Evolutionary conservation across 805 yeast genomes (phyloP), one percentile per base, ranked within the genome.

Genomic region (Cyberlindnera mycetangii): DNA sequence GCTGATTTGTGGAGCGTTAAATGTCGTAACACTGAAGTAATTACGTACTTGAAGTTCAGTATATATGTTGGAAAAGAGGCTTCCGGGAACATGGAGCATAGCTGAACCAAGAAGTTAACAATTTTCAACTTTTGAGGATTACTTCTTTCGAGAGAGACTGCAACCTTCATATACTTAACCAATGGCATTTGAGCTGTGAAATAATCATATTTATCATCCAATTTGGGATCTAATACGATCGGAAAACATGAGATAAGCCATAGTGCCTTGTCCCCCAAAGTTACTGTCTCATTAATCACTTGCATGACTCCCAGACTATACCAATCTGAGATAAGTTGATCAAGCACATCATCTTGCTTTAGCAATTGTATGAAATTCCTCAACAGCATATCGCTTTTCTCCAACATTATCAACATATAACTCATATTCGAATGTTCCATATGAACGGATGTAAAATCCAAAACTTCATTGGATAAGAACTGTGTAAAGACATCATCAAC

Each of bases 281-380:
- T 2, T 16, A 30, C n/a, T 3, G 50, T 33, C 12, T 42, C 16
- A 3, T 18, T 11, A 16, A 47, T 33, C 27, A 39, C 34, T 2
- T 32, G 8, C 8, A 32, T 4, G 6, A 52, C 31, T n/a, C 46
- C 44, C 3, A 44, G 15, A 2, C 24, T 14, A 17, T 48, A 40
- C 56, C 56, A 54, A 19, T 54, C 58, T 3, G 30, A 15, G 4
- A 47, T 15, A 34, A 54, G 34, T 19, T 19, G 28, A 1, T 41
- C 36, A 4, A 51, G 24, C 11, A 47, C 38, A n/a, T 33, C 41
- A 1, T n/a, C 32, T 28, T 32, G 27, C 7, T 7, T 10, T 3
- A 25, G 28, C 15, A 32, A 19, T 3, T 20, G 31, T 10, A 31
- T 7, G 36, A 54, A 47, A 32, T 46, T 50, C 33, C 39, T 39